phyloP scores from a whole-genome alignment of 139 green algal species.

The Spirogloea muscicola region DNA sequence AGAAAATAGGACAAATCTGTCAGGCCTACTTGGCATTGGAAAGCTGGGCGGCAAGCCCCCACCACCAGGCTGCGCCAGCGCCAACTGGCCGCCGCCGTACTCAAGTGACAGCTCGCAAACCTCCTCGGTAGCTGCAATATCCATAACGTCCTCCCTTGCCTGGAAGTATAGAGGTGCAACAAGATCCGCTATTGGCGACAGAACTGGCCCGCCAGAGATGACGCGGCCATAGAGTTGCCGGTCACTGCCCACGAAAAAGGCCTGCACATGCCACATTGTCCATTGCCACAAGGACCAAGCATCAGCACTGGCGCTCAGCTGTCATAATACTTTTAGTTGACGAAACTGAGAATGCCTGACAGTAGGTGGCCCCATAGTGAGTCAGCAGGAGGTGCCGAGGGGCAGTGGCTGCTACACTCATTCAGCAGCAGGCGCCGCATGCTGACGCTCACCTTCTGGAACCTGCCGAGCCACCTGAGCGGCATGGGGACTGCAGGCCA shows the following conservation, averaged over 20 bases:
- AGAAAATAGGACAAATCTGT: neutral
- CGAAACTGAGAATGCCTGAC: neutral
- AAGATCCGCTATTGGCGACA: neutral
- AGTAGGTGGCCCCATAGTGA: neutral
- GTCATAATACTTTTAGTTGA: conserved; percentile 12
- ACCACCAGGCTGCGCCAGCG: neutral
- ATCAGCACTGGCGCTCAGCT: no score
- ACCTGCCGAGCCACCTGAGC: no score
- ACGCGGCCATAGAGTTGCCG: neutral
- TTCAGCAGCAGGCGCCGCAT: no score
- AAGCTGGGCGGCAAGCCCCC: neutral
- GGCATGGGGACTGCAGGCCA: no score
- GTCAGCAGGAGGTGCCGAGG: neutral
- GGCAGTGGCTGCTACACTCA: no score
- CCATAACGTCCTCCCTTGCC: no score
- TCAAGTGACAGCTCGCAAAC: neutral
- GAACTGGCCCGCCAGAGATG: neutral
- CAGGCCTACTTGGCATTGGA: neutral
- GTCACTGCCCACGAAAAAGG: neutral
- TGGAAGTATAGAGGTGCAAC: neutral
- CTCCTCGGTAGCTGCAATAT: neutral
- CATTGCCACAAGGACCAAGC: no score
- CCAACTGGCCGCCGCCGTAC: neutral
- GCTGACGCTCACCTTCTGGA: no score
- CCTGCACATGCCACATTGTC: neutral